Evolutionary conservation across 2,329 filamentous ascomycete genomes (phyloP).

Genomic region (Metarhizium anisopliae): DNA sequence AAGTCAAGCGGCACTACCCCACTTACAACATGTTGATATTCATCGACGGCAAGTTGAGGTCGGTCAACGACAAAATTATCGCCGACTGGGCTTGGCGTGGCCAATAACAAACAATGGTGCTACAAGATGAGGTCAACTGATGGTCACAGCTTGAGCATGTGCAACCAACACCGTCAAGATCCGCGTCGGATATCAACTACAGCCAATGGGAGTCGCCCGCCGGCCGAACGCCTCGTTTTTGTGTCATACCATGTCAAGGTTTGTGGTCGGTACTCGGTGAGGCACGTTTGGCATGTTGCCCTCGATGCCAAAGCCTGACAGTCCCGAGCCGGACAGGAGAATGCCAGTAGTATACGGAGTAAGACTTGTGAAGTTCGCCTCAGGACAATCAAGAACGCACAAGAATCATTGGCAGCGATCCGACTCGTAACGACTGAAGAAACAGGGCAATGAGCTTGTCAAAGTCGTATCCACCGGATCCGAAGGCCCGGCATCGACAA

Average conservation of each 20-base stretch:
- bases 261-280: background rate
- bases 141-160: background rate
- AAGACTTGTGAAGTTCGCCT: no score
- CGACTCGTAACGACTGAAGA: no score
- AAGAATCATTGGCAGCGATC: no score
- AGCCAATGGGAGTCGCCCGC: background rate
- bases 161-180: background rate
- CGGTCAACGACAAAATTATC: background rate
- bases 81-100: background rate
- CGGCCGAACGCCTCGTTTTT: background rate
- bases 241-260: background rate
- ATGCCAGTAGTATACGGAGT: no score
- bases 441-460: no score
- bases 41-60: background rate
- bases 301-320: background rate
- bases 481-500: no score
- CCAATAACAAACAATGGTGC: background rate
- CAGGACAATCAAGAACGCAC: no score
- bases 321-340: background rate
- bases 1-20: background rate
- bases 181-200: background rate
- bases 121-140: background rate
- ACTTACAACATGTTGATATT: background rate
- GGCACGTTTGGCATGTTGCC: background rate
- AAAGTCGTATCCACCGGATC: no score